phyloP scores from a whole-genome alignment of 331 rosid species.

The Quercus phellos region DNA sequence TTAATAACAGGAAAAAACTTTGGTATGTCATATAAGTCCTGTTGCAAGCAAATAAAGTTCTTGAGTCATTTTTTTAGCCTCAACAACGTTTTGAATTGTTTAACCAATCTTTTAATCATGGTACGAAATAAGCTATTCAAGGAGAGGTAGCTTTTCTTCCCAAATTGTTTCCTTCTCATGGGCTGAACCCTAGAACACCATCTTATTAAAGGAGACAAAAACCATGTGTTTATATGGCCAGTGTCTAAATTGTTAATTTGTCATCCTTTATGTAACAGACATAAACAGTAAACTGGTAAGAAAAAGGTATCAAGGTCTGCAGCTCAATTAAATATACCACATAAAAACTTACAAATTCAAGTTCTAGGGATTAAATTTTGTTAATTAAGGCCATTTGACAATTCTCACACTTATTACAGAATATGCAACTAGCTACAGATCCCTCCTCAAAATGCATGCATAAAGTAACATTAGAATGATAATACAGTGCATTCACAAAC shows the following conservation, averaged over 20 bases:
- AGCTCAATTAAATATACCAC: not conserved
- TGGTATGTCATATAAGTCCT: not conserved
- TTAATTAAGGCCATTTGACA: not conserved
- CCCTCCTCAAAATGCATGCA: not conserved
- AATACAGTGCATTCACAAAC: constrained; percentile 31
- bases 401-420: not conserved
- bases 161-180: too few species aligned
- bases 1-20: not conserved
- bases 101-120: too few species aligned
- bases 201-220: too few species aligned
- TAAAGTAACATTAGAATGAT: not conserved
- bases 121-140: too few species aligned
- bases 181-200: too few species aligned
- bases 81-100: too few species aligned
- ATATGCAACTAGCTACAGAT: not conserved
- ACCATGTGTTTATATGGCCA: too few species aligned
- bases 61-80: not conserved
- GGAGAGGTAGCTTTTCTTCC: too few species aligned
- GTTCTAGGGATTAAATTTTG: not conserved
- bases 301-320: not conserved
- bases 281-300: not conserved
- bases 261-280: too few species aligned
- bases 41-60: not conserved
- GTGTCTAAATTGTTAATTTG: too few species aligned
- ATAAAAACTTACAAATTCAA: not conserved